Percentiles rank a stretch among this genome's conserved stretches.
Conservation (phyloP, 1,139 yeast genomes). For the Candida sp. region DNA sequence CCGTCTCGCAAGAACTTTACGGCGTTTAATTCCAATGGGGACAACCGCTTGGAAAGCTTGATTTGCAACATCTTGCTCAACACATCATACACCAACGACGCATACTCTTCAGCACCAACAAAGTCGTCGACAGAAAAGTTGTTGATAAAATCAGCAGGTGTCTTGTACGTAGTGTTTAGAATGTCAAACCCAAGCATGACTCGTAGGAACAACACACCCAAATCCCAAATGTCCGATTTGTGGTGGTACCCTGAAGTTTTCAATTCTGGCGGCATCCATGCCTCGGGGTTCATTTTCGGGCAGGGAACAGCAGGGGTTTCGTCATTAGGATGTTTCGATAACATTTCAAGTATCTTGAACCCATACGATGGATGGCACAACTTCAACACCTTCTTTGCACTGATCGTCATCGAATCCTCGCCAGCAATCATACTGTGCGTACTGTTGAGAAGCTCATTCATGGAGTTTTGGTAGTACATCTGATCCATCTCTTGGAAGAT, state of each 20-base stretch:
- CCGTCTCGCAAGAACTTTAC: constrained; percentile 81
- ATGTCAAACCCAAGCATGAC: constrained; percentile 62
- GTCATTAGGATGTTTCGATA: constrained; percentile 49
- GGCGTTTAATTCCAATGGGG: constrained; percentile 84
- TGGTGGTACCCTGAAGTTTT: constrained; percentile 50
- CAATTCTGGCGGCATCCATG: constrained; percentile 86
- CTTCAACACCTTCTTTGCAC: constrained; percentile 47
- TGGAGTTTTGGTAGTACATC: constrained; percentile 11
- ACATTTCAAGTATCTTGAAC: constrained; percentile 64
- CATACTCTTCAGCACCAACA: constrained; percentile 35
- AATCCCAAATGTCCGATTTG: constrained; percentile 92
- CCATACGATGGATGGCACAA: constrained; percentile 77
- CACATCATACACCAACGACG: constrained; percentile 60
- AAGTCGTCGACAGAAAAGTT: constrained; percentile 38
- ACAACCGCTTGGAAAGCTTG: constrained; percentile 74
- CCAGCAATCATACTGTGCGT: background rate
- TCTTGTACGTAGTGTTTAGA: constrained; percentile 51
- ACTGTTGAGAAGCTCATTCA: constrained; percentile 4
- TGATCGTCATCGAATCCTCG: constrained; percentile 1
- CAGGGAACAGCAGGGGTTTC: constrained; percentile 8
- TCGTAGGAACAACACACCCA: constrained; percentile 80
- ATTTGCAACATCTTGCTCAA: constrained; percentile 65
- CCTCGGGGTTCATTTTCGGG: constrained; percentile 25
- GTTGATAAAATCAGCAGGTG: constrained; percentile 66
- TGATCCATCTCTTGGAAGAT: constrained; percentile 25